Conservation (phyloP, 306 rosid species). For the Lablab purpureus region DNA sequence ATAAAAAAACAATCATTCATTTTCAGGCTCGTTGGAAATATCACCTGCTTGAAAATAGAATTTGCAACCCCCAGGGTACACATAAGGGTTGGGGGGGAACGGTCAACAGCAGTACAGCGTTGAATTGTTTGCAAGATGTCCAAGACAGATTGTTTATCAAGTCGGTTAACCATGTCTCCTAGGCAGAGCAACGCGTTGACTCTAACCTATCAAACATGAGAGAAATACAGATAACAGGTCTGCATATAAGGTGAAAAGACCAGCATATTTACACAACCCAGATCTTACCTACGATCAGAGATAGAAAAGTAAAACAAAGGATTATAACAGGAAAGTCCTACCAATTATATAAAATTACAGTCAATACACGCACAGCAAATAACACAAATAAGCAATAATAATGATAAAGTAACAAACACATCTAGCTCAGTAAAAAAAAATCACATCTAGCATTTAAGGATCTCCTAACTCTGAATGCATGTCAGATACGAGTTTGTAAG, state of each 20-base stretch:
- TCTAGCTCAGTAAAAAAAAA: too few species aligned
- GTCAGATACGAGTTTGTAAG: not conserved
- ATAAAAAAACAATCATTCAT: slow-evolving; percentile 11
- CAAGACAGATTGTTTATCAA: slow-evolving; percentile 83
- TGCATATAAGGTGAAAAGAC: slow-evolving; percentile 22
- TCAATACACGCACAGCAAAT: not conserved
- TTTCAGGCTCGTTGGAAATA: slow-evolving; percentile 22
- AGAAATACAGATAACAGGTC: slow-evolving; percentile 29
- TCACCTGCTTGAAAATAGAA: slow-evolving; percentile 91
- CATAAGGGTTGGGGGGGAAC: slow-evolving; percentile 97
- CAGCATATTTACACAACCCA: not conserved
- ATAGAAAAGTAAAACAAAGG: slow-evolving; percentile 4
- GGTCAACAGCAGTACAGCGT: slow-evolving; percentile 97
- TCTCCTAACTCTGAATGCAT: not conserved
- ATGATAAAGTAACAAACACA: not conserved
- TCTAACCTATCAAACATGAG: slow-evolving; percentile 75
- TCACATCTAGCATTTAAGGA: not conserved
- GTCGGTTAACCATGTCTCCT: slow-evolving; percentile 80
- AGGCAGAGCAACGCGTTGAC: slow-evolving; percentile 95
- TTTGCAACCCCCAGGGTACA: slow-evolving; percentile 98
- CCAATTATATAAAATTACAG: not conserved
- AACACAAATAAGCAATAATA: not conserved
- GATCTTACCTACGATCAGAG: slow-evolving; percentile 1
- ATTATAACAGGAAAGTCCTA: slow-evolving; percentile 6
- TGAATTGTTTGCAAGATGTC: slow-evolving; percentile 95